A percentile compares a stretch with the other conserved stretches of the same genome.
Conservation (phyloP, 179 eudicot genomes). For the Pouteria campechiana region DNA sequence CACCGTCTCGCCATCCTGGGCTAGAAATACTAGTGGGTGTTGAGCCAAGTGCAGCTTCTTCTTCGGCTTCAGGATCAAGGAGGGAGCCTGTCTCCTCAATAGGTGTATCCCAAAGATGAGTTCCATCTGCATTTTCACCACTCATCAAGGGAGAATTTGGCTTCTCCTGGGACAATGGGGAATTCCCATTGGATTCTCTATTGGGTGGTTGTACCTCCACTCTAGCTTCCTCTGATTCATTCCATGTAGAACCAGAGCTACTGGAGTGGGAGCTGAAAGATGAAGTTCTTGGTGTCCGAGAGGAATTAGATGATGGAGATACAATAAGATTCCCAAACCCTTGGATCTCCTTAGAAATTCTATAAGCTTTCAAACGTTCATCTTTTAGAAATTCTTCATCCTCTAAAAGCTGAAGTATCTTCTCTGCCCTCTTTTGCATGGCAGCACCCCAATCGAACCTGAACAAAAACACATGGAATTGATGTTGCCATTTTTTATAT, state of each 20-base stretch:
- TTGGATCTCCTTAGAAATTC: slow-evolving; percentile 28
- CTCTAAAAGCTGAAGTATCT: slow-evolving; percentile 22
- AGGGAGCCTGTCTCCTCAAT: slow-evolving; percentile 7
- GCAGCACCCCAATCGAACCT: slow-evolving; percentile 41
- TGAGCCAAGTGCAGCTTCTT: slow-evolving; percentile 15
- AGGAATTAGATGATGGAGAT: slow-evolving; percentile 17
- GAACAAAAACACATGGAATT: too few species aligned
- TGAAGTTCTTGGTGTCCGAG: slow-evolving; percentile 18
- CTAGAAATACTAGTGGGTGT: slow-evolving; percentile 11
- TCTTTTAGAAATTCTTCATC: slow-evolving; percentile 26
- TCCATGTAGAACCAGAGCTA: slow-evolving; percentile 12
- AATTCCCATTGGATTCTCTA: background rate
- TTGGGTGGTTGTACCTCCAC: too few species aligned
- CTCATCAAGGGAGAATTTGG: slow-evolving; percentile 4
- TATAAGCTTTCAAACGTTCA: slow-evolving; percentile 32
- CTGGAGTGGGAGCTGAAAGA: slow-evolving; percentile 16
- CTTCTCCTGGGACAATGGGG: background rate
- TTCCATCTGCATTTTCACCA: background rate
- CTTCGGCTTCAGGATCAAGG: slow-evolving; percentile 11
- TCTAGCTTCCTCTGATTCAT: background rate
- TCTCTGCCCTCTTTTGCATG: slow-evolving; percentile 29
- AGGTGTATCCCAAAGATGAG: slow-evolving; percentile 10
- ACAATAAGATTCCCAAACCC: slow-evolving; percentile 26
- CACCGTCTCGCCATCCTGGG: slow-evolving; percentile 2
- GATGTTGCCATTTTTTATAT: too few species aligned